Base-by-base conservation (phyloP, 1,139 yeast species). In the Arxiozyma telluris region DNA sequence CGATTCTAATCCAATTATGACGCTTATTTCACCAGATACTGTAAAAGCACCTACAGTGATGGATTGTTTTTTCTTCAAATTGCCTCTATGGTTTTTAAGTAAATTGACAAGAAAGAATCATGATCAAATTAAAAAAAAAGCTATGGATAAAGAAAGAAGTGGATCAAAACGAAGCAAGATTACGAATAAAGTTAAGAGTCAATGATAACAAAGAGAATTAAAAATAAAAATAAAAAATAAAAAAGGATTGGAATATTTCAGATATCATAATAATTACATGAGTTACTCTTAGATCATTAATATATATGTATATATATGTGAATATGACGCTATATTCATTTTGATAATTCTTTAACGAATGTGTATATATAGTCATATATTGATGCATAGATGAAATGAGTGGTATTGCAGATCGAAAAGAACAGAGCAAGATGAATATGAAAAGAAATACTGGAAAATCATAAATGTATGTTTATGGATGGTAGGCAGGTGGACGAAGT, bases 11-110 rank as follows among this genome's bases (percentile, higher is more conserved):
- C 41, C 47, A 21, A 43, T 42, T 6, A 72, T 73, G 54, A 64
- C 69, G 39, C 67, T 71, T 25, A 62, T 69, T 23, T 59, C 68
- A 9, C 54, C 65, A 1, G 67, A 67, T 34, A 70, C 66, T 15
- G 57, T 71, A 18, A 59, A 60, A 20, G 68, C 65, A 23, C 81
- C 82, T 11, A 75, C 80, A 0, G 73, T 84, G 66, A 74, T 72
- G 57, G 89, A 87, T 57, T 75, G 86, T 1, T 59, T 84, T 27
- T 63, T 84, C 38, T 49, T 49, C 60, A 78, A 72, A 51, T 55
- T 79, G 4, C 83, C 59, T 41, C 38, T 27, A 2, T 54, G 55
- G 50, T 3, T 58, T 9, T 57, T 56, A 54, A 59, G 49, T 58
- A 41, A 57, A 1, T 21, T 21, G 8, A 22, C 30, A 22, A 41